These are phyloP conservation scores for Camellia lanceoleosa DNA, from an alignment of 148 eudicot species.

Conservation along the genomic window DNA sequence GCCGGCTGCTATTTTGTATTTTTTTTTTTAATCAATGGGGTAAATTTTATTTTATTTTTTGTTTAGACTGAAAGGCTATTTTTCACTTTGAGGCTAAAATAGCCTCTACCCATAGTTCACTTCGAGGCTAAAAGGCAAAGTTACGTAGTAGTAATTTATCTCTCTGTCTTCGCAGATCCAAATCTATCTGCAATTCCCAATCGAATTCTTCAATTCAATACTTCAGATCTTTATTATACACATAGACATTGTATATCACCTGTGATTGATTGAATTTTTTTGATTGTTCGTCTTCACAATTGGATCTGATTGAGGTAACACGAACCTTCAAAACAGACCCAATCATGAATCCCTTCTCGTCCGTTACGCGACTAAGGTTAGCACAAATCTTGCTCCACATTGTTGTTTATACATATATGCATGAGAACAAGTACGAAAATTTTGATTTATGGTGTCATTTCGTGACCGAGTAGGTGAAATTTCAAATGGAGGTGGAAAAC, in stretches of 20 bases:
- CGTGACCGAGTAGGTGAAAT: too few relatives aligned
- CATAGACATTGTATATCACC: neutral
- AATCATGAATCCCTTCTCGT: conserved; percentile 92
- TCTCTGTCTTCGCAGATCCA: conserved; percentile 15
- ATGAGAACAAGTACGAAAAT: neutral
- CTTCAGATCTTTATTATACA: conserved; percentile 10
- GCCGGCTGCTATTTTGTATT: too few relatives aligned
- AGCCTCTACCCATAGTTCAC: too few relatives aligned
- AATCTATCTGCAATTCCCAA: neutral
- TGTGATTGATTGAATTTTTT: conserved; percentile 5
- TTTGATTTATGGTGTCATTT: neutral
- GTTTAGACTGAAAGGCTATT: too few relatives aligned
- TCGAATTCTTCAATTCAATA: conserved; percentile 11
- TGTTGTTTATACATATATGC: too few relatives aligned
- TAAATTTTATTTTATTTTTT: too few relatives aligned
- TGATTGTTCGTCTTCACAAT: conserved; percentile 1
- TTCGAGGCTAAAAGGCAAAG: too few relatives aligned
- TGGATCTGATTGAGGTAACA: conserved; percentile 47
- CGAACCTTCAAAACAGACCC: conserved; percentile 21
- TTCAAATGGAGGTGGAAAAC: too few relatives aligned
- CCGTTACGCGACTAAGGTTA: conserved; percentile 91
- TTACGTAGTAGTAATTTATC: neutral
- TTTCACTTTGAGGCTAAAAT: too few relatives aligned
- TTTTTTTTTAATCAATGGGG: too few relatives aligned
- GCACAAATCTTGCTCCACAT: conserved; percentile 18